Evolutionary conservation across 2,329 filamentous ascomycete species (phyloP).

Genomic region (Lasiodiplodia gonubiensis): DNA sequence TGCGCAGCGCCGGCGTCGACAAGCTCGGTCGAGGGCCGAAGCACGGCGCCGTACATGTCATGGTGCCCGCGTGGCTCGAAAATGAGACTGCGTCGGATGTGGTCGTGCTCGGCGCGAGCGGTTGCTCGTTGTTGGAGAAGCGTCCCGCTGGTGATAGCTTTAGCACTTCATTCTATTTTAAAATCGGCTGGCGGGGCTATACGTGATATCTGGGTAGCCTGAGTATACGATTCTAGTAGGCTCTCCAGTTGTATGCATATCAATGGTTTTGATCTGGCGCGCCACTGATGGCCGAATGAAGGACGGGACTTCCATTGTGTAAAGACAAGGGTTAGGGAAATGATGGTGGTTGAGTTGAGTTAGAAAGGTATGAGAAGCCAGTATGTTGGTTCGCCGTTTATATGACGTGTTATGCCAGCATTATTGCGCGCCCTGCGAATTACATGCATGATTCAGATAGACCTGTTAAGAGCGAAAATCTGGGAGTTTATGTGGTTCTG

Average conservation of each 20-base stretch:
- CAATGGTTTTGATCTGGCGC: conserved; percentile 28
- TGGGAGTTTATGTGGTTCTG: neutral
- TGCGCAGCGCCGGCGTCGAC: conserved; percentile 49
- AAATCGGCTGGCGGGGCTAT: conserved; percentile 16
- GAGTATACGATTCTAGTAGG: conserved; percentile 55
- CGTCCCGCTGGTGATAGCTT: conserved; percentile 38
- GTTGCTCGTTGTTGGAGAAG: conserved; percentile 50
- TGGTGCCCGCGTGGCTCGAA: conserved; percentile 57
- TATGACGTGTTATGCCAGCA: neutral
- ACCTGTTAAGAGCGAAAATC: neutral
- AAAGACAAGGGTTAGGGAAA: neutral
- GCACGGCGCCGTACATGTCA: conserved; percentile 60
- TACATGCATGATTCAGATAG: neutral
- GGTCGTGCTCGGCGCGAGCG: conserved; percentile 47
- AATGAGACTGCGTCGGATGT: conserved; percentile 51
- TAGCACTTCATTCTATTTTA: neutral
- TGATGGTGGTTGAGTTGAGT: neutral
- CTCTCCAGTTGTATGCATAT: conserved; percentile 57
- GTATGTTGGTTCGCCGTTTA: conserved; percentile 5
- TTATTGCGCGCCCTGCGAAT: conserved; percentile 9
- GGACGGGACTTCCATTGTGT: conserved; percentile 4
- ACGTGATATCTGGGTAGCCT: conserved; percentile 46
- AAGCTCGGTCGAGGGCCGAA: conserved; percentile 51
- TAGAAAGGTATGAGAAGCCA: neutral
- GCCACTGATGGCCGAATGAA: conserved; percentile 1